These are phyloP conservation scores for Bryum argenteum DNA, from an alignment of 225 moss, liverwort and hornwort genomes.

Conservation along the genomic window DNA sequence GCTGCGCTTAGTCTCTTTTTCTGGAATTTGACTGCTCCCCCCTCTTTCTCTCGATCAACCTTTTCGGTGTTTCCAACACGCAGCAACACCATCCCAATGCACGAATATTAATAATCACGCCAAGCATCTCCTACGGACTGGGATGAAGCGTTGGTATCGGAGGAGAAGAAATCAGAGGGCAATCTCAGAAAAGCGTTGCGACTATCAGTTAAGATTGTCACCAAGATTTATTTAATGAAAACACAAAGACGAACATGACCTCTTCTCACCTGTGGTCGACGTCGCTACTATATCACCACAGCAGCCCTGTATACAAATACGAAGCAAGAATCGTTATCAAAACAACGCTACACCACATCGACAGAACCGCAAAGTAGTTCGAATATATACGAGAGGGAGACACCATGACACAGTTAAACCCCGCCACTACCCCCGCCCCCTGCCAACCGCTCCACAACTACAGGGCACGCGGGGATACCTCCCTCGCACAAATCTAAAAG, in stretches of 20 bases:
- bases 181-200: slow-evolving; percentile 1
- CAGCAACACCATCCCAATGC: not conserved
- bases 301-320: slow-evolving; percentile 22
- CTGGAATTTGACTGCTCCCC: not conserved
- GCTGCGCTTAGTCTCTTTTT: not conserved
- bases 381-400: not conserved
- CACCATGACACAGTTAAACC: slow-evolving; percentile 5
- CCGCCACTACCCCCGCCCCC: not conserved
- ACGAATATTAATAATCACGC: not conserved
- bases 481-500: not conserved
- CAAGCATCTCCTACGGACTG: slow-evolving; percentile 3
- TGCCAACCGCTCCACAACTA: slow-evolving; percentile 30
- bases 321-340: slow-evolving; percentile 12
- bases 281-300: slow-evolving; percentile 10
- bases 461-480: slow-evolving; percentile 5
- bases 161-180: too few species aligned
- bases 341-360: not conserved
- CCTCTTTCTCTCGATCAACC: not conserved
- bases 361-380: not conserved
- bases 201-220: not conserved
- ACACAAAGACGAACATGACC: not conserved
- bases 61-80: not conserved
- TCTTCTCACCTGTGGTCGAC: slow-evolving; percentile 12
- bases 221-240: not conserved
- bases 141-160: too few species aligned